Evolutionary conservation across 2,329 filamentous ascomycete species (phyloP), one percentile per base, ranked within the genome.

Genomic region (Aspergillus oerlinghausenensis): DNA sequence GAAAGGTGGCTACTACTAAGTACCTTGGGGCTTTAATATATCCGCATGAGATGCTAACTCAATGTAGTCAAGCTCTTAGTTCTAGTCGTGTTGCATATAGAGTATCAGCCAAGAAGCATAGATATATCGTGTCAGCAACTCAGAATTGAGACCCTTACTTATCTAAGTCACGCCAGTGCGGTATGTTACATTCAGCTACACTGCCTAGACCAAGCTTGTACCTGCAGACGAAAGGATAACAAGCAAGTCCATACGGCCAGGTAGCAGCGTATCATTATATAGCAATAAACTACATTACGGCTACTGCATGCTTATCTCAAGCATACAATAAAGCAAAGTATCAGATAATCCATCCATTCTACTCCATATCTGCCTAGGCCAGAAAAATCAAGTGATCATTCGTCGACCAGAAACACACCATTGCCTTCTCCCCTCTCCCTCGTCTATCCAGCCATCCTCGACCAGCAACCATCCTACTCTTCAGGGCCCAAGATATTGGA

Each of bases 401-500:
- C 21, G 26, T 26, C 23, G 43, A 25, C 43, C 19, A 47, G 21
- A 47, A 47, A 47, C 23, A 11, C 11, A 26, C 9, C n/a, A 47
- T 25, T 17, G 10, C 23, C 21, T 17, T 47, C 21, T 26, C 21
- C 42, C 5, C 32, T 38, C 32, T 45, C 8, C 19, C 42, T 23
- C 19, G 19, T 23, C 43, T 23, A 19, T 23, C 10, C 43, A 47
- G 2, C 8, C 10, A 2, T 3, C 40, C 8, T 21, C 40, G 2
- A 6, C 8, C 40, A 21, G 35, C 23, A 14, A 23, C 17, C 21
- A 25, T 3, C n/a, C 29, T 59, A 68, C 50, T 67, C 65, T 1
- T 62, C 65, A 14, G 62, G 65, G 26, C 64, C 65, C 43, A 69
- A 49, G 51, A 70, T 71, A 54, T 69, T 71, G 17, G 60, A 50